Evolutionary conservation across 331 rosid species (phyloP).

Genomic region (Dryas integrifolia): DNA sequence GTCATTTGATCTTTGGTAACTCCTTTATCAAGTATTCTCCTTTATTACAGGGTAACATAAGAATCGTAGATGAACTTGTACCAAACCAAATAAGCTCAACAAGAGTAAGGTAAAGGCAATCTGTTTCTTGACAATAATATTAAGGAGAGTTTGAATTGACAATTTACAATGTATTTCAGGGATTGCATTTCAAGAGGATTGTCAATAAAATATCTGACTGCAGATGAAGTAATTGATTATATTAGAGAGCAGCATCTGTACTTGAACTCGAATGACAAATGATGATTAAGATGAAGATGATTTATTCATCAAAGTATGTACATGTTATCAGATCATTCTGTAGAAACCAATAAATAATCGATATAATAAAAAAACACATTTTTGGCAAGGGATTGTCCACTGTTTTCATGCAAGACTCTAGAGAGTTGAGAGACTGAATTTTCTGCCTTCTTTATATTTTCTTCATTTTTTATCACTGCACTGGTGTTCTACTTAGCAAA

Average conservation of each 20-base stretch:
- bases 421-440: not conserved
- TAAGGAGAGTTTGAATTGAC: not conserved
- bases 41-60: slow-evolving; percentile 56
- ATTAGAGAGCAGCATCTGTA: slow-evolving; percentile 49
- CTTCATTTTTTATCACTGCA: not conserved
- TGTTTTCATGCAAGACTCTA: not conserved
- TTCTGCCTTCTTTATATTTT: not conserved
- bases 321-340: not conserved
- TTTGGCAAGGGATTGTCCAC: not conserved
- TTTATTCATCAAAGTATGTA: not conserved
- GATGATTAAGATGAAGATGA: not conserved
- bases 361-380: not conserved
- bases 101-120: slow-evolving; percentile 56
- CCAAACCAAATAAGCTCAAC: slow-evolving; percentile 90
- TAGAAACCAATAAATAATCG: not conserved
- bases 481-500: not conserved
- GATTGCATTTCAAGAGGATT: slow-evolving; percentile 78
- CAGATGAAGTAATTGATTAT: slow-evolving; percentile 73
- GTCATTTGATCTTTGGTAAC: not conserved
- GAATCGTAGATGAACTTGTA: slow-evolving; percentile 66
- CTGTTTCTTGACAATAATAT: not conserved
- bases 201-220: slow-evolving; percentile 73
- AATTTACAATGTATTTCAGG: slow-evolving; percentile 39
- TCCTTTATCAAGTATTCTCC: not conserved
- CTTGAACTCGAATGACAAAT: slow-evolving; percentile 37